These are phyloP conservation scores for Sarocladium kiliense DNA, from an alignment of 2,329 filamentous ascomycete genomes.

Conservation along the genomic window DNA sequence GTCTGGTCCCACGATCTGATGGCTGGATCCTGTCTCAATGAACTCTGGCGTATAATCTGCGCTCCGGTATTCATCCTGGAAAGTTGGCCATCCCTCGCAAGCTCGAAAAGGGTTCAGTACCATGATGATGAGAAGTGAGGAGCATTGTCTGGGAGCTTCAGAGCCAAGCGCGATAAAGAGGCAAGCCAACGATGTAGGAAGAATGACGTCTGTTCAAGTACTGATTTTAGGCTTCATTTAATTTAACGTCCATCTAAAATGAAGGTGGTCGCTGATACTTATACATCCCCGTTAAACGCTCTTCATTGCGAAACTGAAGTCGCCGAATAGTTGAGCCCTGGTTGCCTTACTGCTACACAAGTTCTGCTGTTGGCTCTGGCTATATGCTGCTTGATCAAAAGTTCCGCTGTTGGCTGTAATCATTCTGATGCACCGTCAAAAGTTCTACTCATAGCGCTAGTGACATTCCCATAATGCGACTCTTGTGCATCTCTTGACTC, in stretches of 20 bases:
- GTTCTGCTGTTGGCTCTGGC: background rate
- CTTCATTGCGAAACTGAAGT: background rate
- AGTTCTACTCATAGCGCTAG: too few relatives aligned
- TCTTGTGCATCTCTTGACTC: too few relatives aligned
- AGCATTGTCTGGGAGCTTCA: background rate
- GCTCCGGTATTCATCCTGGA: slow-evolving; percentile 11
- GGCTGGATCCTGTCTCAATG: slow-evolving; percentile 9
- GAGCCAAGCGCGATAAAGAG: background rate
- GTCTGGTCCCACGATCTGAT: slow-evolving; percentile 14
- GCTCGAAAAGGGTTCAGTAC: slow-evolving; percentile 8
- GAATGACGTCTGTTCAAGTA: too few relatives aligned
- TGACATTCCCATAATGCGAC: too few relatives aligned
- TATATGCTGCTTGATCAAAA: background rate
- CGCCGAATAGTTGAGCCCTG: background rate
- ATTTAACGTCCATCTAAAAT: too few relatives aligned
- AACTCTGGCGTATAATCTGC: slow-evolving; percentile 10
- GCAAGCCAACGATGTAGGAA: too few relatives aligned
- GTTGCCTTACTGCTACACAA: too few relatives aligned
- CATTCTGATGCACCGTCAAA: too few relatives aligned
- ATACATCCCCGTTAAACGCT: background rate
- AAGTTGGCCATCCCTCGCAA: slow-evolving; percentile 8
- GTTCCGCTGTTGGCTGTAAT: background rate
- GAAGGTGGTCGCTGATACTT: too few relatives aligned
- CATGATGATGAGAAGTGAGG: slow-evolving; percentile 3
- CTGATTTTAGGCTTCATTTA: too few relatives aligned